phyloP scores from a whole-genome alignment of 257 asterid genomes.

The Solanum neorickii region DNA sequence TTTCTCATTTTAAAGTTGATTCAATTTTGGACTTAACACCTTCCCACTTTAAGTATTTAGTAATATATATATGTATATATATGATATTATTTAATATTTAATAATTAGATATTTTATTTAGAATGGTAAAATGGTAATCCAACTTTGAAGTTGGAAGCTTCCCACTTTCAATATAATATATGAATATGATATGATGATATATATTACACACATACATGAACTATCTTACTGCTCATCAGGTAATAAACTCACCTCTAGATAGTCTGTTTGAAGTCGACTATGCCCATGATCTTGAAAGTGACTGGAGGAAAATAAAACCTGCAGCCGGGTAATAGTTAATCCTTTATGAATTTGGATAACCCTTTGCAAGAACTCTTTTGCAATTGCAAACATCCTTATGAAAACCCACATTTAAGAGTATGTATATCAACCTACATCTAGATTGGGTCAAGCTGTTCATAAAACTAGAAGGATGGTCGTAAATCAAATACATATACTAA shows the following conservation, averaged over 20 bases:
- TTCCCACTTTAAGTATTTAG: neutral
- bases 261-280: conserved; percentile 56
- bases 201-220: neutral
- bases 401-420: neutral
- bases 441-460: neutral
- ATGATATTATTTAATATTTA: too few species aligned
- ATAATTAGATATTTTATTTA: neutral
- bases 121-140: neutral
- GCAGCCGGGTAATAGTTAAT: conserved; percentile 4
- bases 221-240: neutral
- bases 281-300: conserved; percentile 52
- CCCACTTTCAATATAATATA: neutral
- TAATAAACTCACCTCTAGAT: conserved; percentile 58
- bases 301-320: conserved; percentile 61
- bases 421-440: neutral
- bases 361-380: neutral
- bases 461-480: neutral
- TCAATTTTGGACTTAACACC: neutral
- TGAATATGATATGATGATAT: neutral
- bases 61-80: too few species aligned
- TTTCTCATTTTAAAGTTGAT: neutral
- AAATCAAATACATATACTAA: neutral
- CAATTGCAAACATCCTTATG: neutral
- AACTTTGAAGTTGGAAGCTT: neutral
- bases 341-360: neutral